A percentile compares a stretch with the other conserved stretches of the same genome.
These are phyloP conservation scores for Fusarium lateritium DNA, from an alignment of 2,329 filamentous ascomycete species.

Conservation along the genomic window DNA sequence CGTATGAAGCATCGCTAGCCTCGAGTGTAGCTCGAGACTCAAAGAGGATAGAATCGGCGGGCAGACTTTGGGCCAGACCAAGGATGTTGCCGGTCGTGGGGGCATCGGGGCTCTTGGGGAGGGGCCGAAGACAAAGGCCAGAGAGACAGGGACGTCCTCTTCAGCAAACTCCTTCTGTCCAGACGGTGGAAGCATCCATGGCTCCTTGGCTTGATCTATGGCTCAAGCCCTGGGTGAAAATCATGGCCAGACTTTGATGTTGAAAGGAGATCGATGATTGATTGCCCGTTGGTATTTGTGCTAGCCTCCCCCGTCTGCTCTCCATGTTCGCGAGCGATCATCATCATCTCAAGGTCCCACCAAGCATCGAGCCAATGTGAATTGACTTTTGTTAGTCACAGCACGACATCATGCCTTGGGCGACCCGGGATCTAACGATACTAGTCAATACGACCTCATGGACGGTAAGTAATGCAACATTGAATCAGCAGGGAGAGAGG, in stretches of 20 bases:
- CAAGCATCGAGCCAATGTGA: not conserved
- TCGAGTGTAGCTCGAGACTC: not conserved
- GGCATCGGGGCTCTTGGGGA: not conserved
- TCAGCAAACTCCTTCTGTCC: not conserved
- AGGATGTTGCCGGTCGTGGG: not conserved
- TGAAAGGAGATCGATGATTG: not conserved
- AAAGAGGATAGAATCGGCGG: not conserved
- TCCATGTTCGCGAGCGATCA: not conserved
- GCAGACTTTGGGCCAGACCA: not conserved
- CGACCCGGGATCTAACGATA: not conserved
- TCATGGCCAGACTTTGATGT: not conserved
- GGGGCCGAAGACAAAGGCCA: not conserved
- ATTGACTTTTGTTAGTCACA: not conserved
- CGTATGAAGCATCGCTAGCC: not conserved
- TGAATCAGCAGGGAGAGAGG: not conserved
- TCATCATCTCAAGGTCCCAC: not conserved
- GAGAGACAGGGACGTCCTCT: not conserved
- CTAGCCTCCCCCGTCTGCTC: not conserved
- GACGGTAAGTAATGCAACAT: not conserved
- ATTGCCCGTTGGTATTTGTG: not conserved
- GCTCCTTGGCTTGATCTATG: not conserved
- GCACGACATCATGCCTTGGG: not conserved
- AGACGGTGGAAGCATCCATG: not conserved
- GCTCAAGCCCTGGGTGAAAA: not conserved
- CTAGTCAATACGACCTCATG: not conserved